These are phyloP conservation scores for Prunus padus DNA, from an alignment of 306 rosid genomes.

Conservation along the genomic window DNA sequence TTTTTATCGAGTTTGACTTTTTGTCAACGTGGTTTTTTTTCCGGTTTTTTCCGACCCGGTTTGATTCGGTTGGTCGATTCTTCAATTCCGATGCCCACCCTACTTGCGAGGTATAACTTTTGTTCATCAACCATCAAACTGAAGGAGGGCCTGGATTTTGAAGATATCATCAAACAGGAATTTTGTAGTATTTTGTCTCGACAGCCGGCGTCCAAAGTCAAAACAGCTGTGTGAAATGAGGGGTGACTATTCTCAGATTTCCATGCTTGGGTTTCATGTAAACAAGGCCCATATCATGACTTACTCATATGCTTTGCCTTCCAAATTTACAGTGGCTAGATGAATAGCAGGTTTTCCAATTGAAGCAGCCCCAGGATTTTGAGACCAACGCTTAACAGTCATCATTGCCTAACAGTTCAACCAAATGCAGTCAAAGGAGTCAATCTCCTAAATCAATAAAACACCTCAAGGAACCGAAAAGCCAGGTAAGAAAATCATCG, in stretches of 20 bases:
- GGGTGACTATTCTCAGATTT: neutral
- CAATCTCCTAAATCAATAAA: constrained; percentile 9
- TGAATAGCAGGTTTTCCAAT: constrained; percentile 95
- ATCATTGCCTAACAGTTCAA: constrained; percentile 69
- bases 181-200: constrained; percentile 66
- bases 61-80: no score
- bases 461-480: constrained; percentile 7
- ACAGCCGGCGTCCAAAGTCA: constrained; percentile 57
- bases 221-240: constrained; percentile 10
- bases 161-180: constrained; percentile 82
- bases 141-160: constrained; percentile 91
- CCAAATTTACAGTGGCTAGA: constrained; percentile 90
- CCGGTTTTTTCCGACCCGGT: no score
- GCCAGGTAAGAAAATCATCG: neutral
- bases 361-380: constrained; percentile 68
- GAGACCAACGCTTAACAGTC: constrained; percentile 94
- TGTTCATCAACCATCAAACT: constrained; percentile 60
- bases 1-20: no score
- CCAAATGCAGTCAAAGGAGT: constrained; percentile 17
- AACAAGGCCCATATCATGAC: constrained; percentile 24
- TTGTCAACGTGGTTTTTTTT: no score
- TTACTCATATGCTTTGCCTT: constrained; percentile 95
- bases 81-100: no score
- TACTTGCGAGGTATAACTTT: no score
- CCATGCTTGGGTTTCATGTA: neutral